phyloP scores from a whole-genome alignment of 169 alveolate genomes.

The Eimeria falciformis region DNA sequence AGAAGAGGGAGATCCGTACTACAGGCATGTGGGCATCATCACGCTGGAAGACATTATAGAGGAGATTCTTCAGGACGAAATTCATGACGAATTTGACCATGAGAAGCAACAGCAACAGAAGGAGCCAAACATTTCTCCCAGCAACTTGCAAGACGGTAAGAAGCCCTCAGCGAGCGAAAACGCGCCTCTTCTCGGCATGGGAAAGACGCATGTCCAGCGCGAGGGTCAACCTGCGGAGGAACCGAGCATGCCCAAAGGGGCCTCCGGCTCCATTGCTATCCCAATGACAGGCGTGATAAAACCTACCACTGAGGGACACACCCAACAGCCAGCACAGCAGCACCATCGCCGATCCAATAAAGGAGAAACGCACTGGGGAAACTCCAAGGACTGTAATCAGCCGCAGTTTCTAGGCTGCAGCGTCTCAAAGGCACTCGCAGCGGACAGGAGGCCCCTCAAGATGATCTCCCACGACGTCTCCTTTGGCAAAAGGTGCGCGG shows the following conservation, averaged over 20 bases:
- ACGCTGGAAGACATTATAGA: slow-evolving; percentile 78
- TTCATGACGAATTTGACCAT: slow-evolving; percentile 48
- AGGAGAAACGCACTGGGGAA: background rate
- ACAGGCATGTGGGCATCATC: slow-evolving; percentile 75
- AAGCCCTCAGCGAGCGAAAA: background rate
- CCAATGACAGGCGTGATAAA: background rate
- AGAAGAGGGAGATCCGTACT: slow-evolving; percentile 68
- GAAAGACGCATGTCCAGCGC: background rate
- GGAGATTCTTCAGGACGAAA: slow-evolving; percentile 72
- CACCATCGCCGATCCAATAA: too few species aligned
- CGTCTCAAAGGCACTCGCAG: background rate
- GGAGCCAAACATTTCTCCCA: background rate
- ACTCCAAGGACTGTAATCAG: background rate
- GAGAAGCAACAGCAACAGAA: slow-evolving; percentile 47
- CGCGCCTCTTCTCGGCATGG: background rate
- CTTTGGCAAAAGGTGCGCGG: too few species aligned
- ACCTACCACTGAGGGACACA: background rate
- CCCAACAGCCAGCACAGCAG: background rate
- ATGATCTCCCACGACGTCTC: background rate
- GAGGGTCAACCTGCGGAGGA: background rate
- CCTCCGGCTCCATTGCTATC: background rate
- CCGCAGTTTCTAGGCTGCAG: background rate
- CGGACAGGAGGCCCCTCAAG: background rate
- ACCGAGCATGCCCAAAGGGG: background rate
- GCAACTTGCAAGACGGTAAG: too few species aligned